Evolutionary conservation across 2,329 filamentous ascomycete species (phyloP).

Genomic region (Neurospora sp.): DNA sequence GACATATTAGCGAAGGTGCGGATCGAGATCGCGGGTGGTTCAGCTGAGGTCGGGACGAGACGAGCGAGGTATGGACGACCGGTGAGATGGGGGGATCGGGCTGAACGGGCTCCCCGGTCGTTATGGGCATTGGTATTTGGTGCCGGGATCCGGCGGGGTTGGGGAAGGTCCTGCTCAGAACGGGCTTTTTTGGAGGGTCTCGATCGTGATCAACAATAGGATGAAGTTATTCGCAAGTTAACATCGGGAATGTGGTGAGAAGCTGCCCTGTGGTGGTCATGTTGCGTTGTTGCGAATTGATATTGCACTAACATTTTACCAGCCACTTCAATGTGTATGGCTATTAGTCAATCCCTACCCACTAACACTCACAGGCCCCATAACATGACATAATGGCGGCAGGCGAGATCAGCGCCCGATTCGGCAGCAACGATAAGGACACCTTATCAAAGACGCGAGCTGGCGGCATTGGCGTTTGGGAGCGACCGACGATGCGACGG

Average conservation of each 20-base stretch:
- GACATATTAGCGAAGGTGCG: neutral
- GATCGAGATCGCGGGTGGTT: neutral
- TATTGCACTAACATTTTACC: neutral
- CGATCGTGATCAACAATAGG: neutral
- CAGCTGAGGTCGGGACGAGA: neutral
- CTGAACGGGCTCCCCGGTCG: neutral
- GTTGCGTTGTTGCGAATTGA: neutral
- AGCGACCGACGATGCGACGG: neutral
- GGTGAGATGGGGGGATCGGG: neutral
- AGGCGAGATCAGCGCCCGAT: neutral
- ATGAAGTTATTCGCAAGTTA: neutral
- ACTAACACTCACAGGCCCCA: neutral
- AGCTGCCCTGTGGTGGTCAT: neutral
- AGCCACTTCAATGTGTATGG: neutral
- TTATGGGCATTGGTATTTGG: neutral
- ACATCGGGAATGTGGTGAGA: too few species aligned
- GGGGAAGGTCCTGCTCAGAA: too few species aligned
- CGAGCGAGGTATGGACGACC: neutral
- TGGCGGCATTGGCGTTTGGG: neutral
- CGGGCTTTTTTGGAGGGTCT: neutral
- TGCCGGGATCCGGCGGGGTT: neutral
- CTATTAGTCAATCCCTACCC: neutral
- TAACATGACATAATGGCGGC: conserved; percentile 9
- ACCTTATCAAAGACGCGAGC: conserved; percentile 8
- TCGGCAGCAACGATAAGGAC: conserved; percentile 8